These are phyloP conservation scores for Trichoderma endophyticum DNA, from an alignment of 2,329 filamentous ascomycete genomes.

Conservation along the genomic window DNA sequence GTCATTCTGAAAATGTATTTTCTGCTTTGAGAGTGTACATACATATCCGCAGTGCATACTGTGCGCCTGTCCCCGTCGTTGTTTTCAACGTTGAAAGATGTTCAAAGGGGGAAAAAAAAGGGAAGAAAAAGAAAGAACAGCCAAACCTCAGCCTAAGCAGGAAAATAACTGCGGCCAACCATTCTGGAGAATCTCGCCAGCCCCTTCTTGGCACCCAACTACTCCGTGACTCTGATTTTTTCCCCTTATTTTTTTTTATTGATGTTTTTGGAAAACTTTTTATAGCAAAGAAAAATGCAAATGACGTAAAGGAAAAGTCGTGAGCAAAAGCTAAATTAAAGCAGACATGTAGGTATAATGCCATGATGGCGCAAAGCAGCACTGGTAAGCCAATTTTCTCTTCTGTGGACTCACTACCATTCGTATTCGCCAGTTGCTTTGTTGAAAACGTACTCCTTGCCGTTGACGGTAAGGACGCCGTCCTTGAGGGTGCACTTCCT, in stretches of 20 bases:
- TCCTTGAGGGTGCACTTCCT: slow-evolving; percentile 99
- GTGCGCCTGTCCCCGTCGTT: neutral
- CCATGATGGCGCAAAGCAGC: neutral
- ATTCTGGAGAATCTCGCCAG: neutral
- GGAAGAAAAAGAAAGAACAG: neutral
- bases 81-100: neutral
- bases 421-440: slow-evolving; percentile 97
- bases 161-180: neutral
- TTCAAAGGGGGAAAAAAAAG: neutral
- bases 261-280: neutral
- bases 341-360: neutral
- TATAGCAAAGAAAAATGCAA: neutral
- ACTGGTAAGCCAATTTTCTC: neutral
- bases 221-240: neutral
- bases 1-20: neutral
- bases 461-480: slow-evolving; percentile 87
- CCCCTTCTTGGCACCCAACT: neutral
- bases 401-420: slow-evolving; percentile 60
- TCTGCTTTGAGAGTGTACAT: slow-evolving; percentile 7
- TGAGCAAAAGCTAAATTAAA: slow-evolving; percentile 9
- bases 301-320: neutral
- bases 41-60: neutral
- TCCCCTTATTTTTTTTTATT: neutral
- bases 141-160: neutral
- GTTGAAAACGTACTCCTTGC: slow-evolving; percentile 96